Conservation (phyloP, 2,329 filamentous ascomycete species). For the Hansfordia pulvinata region DNA sequence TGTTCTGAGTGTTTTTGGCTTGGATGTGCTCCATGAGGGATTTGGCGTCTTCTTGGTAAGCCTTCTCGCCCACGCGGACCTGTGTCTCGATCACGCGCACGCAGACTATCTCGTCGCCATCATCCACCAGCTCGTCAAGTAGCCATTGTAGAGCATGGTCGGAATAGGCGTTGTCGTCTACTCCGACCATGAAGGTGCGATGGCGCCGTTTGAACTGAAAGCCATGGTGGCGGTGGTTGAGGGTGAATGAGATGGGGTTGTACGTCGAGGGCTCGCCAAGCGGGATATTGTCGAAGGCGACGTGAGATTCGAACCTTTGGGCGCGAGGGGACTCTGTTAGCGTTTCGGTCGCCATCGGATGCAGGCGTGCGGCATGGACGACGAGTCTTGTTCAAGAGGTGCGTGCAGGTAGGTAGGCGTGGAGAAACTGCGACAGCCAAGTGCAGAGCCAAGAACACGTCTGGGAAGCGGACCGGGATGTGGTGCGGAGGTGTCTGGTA, state of each 20-base stretch:
- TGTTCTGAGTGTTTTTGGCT: slow-evolving; percentile 63
- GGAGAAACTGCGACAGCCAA: not conserved
- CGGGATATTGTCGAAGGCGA: slow-evolving; percentile 47
- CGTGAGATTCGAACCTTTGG: slow-evolving; percentile 43
- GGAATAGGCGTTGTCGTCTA: slow-evolving; percentile 84
- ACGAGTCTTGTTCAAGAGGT: not conserved
- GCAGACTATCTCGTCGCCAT: slow-evolving; percentile 87
- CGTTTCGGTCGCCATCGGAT: slow-evolving; percentile 19
- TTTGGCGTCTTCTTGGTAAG: slow-evolving; percentile 65
- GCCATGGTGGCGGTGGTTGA: slow-evolving; percentile 76
- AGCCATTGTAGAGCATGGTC: slow-evolving; percentile 89
- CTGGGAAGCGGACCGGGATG: not conserved
- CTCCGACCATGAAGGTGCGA: slow-evolving; percentile 80
- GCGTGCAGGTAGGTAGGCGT: not conserved
- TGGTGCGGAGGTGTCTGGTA: not conserved
- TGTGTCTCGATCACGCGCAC: slow-evolving; percentile 80
- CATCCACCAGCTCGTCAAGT: slow-evolving; percentile 81
- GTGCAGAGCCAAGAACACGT: not conserved
- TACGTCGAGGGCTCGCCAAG: slow-evolving; percentile 43
- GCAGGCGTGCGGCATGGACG: slow-evolving; percentile 1
- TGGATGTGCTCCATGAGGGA: slow-evolving; percentile 64
- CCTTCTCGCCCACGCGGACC: slow-evolving; percentile 50
- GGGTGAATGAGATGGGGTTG: slow-evolving; percentile 57
- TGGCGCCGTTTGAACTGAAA: slow-evolving; percentile 71
- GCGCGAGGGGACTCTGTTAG: slow-evolving; percentile 17